phyloP scores from a whole-genome alignment of 2,329 filamentous ascomycete species.

The Xylaria sp. region DNA sequence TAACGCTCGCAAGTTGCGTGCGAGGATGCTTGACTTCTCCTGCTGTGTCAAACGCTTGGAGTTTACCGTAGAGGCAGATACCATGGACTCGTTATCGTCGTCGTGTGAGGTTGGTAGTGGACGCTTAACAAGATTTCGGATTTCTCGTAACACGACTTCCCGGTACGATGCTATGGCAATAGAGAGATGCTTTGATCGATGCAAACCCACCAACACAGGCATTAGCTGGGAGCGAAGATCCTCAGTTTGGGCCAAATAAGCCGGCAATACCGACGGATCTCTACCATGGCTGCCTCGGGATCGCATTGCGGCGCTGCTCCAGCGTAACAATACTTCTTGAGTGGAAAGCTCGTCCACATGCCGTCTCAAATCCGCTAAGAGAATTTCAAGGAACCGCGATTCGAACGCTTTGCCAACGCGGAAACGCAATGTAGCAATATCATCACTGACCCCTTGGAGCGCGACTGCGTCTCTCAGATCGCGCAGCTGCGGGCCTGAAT shows the following conservation, averaged over 20 bases:
- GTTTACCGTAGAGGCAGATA: constrained; percentile 81
- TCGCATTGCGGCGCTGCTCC: constrained; percentile 81
- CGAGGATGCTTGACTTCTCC: constrained; percentile 88
- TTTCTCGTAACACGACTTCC: constrained; percentile 84
- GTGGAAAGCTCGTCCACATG: constrained; percentile 79
- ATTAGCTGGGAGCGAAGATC: constrained; percentile 76
- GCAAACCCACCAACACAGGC: constrained; percentile 79
- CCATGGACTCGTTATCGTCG: constrained; percentile 90
- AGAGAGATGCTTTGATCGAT: constrained; percentile 80
- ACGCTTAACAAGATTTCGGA: constrained; percentile 83
- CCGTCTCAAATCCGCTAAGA: constrained; percentile 82
- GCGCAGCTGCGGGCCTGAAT: constrained; percentile 57
- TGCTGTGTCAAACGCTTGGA: constrained; percentile 78
- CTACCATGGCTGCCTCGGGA: constrained; percentile 73
- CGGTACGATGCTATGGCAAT: constrained; percentile 86
- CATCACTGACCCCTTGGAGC: constrained; percentile 80
- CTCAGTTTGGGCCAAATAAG: constrained; percentile 79
- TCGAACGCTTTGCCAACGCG: constrained; percentile 91
- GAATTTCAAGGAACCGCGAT: constrained; percentile 76
- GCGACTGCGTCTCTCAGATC: constrained; percentile 83
- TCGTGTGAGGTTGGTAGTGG: constrained; percentile 93
- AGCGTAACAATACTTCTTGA: constrained; percentile 81
- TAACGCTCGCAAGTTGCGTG: constrained; percentile 85
- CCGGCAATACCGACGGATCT: constrained; percentile 75
- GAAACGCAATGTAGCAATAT: constrained; percentile 78